Conservation (phyloP, 2,329 filamentous ascomycete genomes). For the Beauveria scarabaeidicola region DNA sequence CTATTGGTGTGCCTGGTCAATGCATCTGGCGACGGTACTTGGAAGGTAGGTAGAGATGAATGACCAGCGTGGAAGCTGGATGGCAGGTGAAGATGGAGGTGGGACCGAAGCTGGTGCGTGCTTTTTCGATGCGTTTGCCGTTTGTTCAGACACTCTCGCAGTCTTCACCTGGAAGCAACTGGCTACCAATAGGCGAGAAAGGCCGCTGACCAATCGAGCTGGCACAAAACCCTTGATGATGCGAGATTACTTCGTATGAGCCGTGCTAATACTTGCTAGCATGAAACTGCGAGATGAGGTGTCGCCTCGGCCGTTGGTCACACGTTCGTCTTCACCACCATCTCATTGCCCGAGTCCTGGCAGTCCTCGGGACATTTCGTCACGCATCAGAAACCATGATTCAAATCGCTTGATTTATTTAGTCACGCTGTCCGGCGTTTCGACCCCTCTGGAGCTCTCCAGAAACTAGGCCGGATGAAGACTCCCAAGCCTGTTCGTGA, state of each 20-base stretch:
- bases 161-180: background rate
- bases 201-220: background rate
- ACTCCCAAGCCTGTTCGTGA: background rate
- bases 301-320: background rate
- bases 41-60: background rate
- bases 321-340: background rate
- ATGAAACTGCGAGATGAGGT: background rate
- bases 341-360: background rate
- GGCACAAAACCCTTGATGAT: background rate
- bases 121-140: background rate
- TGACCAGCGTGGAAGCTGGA: background rate
- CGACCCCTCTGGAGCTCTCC: background rate
- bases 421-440: background rate
- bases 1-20: constrained; percentile 6
- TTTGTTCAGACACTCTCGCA: background rate
- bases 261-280: background rate
- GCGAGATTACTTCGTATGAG: background rate
- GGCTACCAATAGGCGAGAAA: background rate
- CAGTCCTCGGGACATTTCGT: background rate
- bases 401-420: background rate
- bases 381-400: background rate
- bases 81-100: constrained; percentile 2
- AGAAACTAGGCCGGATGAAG: background rate
- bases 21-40: background rate
- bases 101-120: constrained; percentile 4